Base-by-base conservation (phyloP, 306 rosid species). In the Styphnolobium japonicum region DNA sequence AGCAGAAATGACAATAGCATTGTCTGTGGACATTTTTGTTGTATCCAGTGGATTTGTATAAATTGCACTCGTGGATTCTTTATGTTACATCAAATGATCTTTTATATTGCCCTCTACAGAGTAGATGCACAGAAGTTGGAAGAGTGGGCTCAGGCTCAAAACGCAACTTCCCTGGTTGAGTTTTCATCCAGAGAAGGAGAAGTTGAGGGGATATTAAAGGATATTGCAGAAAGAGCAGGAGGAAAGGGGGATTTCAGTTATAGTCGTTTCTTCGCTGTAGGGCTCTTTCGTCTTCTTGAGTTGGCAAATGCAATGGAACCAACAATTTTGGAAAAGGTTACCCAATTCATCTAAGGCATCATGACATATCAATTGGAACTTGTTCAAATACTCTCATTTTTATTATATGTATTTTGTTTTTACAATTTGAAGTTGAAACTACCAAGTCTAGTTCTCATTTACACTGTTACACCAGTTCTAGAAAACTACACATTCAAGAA, bases 241-340 rank as follows among this genome's bases (percentile, higher is more conserved):
- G 84, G 91, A 61, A 90, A 93, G 84, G 91, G 88, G 46, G 87
- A 80, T 80, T 96, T 96, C 86, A 87, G 97, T 78, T 96, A 96
- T 81, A 96, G 98, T 76, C 97, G 98, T 34, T 96, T 96, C 90
- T 93, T 96, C 82, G 99, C 99, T 48, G 85, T 96, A 63, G 98
- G 98, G 71, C 93, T 96, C 62, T 96, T 96, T 70, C 98, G 99
- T 36, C 88, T 96, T 69, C 94, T 93, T 68, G 99, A 96, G 83
- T 83, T 96, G 94, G 94, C 97, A 73, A 91, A 93, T 88, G 98
- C 94, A 70, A 89, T 90, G 67, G 98, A 96, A 80, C 99, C 99
- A 65, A 75, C 88, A 63, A 80, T 93, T 64, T 84, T 96, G 84
- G 98, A 96, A 86, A 93, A 96, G 98, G 98, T 71, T 71, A 51